Evolutionary conservation across 148 eudicot genomes (phyloP).

Genomic region (Heliamphora exappendiculata): DNA sequence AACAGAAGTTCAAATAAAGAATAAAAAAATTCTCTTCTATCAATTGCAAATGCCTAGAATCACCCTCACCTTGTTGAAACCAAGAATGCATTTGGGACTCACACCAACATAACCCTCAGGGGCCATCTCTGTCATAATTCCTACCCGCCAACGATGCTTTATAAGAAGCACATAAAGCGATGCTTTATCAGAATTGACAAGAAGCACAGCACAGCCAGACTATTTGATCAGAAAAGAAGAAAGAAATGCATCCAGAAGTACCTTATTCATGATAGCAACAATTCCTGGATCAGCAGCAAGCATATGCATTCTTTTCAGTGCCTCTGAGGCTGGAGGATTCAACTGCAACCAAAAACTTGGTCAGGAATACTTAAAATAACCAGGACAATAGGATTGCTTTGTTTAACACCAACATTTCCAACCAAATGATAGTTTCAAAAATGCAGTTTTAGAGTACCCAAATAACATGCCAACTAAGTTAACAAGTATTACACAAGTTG

Average conservation of each 20-base stretch:
- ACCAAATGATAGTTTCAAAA: neutral
- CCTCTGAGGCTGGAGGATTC: conserved; percentile 81
- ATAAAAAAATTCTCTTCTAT: no score
- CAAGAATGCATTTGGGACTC: conserved; percentile 77
- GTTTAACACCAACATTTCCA: neutral
- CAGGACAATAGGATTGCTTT: neutral
- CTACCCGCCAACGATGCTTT: conserved; percentile 93
- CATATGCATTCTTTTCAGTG: conserved; percentile 77
- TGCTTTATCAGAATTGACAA: conserved; percentile 16
- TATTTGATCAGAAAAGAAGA: neutral
- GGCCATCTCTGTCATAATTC: conserved; percentile 98
- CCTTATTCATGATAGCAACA: conserved; percentile 94
- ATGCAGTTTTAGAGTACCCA: neutral
- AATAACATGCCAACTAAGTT: neutral
- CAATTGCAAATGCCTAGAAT: neutral
- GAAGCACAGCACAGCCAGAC: neutral
- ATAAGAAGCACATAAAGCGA: conserved; percentile 19
- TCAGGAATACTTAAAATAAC: neutral
- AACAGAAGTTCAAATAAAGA: neutral
- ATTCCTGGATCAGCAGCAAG: conserved; percentile 97
- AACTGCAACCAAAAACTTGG: conserved; percentile 32
- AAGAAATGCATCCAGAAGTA: conserved; percentile 18
- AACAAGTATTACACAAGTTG: neutral
- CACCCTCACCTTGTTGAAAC: conserved; percentile 67
- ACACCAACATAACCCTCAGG: conserved; percentile 90